These are phyloP conservation scores for Xylaria digitata DNA, from an alignment of 2,329 filamentous ascomycete species.

Conservation along the genomic window DNA sequence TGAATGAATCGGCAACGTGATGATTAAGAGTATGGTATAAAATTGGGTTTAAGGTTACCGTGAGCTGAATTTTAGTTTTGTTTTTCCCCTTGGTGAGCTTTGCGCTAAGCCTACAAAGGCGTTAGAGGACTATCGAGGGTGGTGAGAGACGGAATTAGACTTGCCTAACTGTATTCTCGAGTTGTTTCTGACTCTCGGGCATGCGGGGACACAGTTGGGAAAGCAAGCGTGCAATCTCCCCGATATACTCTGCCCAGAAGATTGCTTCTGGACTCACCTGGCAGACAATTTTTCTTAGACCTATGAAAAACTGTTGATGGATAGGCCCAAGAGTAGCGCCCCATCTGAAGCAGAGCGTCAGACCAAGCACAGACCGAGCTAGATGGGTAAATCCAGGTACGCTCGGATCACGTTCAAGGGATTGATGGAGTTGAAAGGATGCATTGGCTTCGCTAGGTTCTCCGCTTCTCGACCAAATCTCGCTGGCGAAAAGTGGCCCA, in stretches of 20 bases:
- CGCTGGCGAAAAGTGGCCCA: slow-evolving; percentile 58
- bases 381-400: slow-evolving; percentile 80
- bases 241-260: slow-evolving; percentile 67
- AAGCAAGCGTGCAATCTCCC: slow-evolving; percentile 59
- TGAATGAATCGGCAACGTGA: slow-evolving; percentile 45
- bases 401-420: slow-evolving; percentile 74
- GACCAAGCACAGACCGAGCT: slow-evolving; percentile 75
- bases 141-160: slow-evolving; percentile 38
- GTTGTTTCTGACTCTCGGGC: slow-evolving; percentile 52
- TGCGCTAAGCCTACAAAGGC: slow-evolving; percentile 41
- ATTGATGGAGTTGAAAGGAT: slow-evolving; percentile 76
- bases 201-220: slow-evolving; percentile 56
- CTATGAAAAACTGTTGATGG: slow-evolving; percentile 58
- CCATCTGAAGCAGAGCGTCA: slow-evolving; percentile 80
- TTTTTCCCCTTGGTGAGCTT: slow-evolving; percentile 39
- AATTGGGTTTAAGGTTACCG: slow-evolving; percentile 40
- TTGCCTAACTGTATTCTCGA: slow-evolving; percentile 56
- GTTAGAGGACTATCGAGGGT: slow-evolving; percentile 34
- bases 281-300: slow-evolving; percentile 57
- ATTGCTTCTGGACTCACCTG: slow-evolving; percentile 53
- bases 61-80: slow-evolving; percentile 49
- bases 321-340: slow-evolving; percentile 67
- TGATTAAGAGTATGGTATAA: slow-evolving; percentile 39
- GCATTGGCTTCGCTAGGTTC: slow-evolving; percentile 66
- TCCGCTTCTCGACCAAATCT: slow-evolving; percentile 65